Evolutionary conservation across 805 yeast genomes (phyloP).

Genomic region (Yamadazyma endophytica): DNA sequence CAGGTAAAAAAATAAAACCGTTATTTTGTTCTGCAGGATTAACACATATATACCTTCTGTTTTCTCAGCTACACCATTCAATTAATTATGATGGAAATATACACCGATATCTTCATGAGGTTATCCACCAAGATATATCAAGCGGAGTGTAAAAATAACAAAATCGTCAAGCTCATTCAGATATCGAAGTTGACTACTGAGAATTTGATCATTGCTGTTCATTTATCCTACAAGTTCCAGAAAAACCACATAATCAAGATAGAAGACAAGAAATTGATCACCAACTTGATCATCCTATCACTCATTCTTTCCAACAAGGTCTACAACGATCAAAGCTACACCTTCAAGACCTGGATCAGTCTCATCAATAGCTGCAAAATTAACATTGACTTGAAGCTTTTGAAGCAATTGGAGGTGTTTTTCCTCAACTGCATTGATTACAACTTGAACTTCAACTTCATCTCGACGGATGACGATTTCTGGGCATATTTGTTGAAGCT

Average conservation of each 20-base stretch:
- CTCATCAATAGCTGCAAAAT: conserved; percentile 14
- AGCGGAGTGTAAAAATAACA: conserved; percentile 1
- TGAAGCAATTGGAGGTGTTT: conserved; percentile 25
- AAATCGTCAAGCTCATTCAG: conserved; percentile 6
- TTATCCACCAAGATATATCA: conserved; percentile 3
- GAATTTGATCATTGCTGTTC: conserved; percentile 8
- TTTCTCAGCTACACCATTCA: too few relatives aligned
- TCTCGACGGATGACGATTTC: conserved; percentile 17
- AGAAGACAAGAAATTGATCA: conserved; percentile 10
- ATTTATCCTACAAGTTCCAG: conserved; percentile 8
- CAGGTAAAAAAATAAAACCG: too few relatives aligned
- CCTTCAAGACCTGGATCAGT: conserved; percentile 48
- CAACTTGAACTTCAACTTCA: conserved; percentile 19
- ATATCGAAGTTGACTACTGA: conserved; percentile 9
- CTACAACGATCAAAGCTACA: conserved; percentile 47
- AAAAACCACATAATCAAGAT: conserved; percentile 6
- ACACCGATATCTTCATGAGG: conserved; percentile 2
- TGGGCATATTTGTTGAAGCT: conserved; percentile 15
- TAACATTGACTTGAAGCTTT: conserved; percentile 17
- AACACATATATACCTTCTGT: too few relatives aligned
- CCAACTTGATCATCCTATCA: conserved; percentile 21
- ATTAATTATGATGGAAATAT: conserved; percentile 4
- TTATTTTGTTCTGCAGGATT: too few relatives aligned
- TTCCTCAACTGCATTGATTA: conserved; percentile 23
- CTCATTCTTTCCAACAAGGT: conserved; percentile 37